These are phyloP conservation scores for Aspergillus carbonarius DNA, from an alignment of 2,329 filamentous ascomycete genomes.

Conservation along the genomic window DNA sequence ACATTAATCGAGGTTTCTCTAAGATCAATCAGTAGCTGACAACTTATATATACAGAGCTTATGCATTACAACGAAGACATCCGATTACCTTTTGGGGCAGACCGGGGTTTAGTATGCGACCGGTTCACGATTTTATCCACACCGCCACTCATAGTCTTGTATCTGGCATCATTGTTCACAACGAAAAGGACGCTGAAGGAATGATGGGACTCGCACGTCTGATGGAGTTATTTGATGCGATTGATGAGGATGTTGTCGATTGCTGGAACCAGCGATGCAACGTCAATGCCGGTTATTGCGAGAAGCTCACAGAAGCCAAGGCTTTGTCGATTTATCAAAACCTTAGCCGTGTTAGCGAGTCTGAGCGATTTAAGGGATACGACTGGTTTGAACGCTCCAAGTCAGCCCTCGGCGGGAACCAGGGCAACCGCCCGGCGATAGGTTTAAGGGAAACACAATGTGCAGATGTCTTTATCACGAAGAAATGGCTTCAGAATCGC, in stretches of 20 bases:
- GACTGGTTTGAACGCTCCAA: slow-evolving; percentile 40
- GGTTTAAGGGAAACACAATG: slow-evolving; percentile 40
- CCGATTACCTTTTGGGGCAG: slow-evolving; percentile 44
- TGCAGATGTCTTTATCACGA: slow-evolving; percentile 44
- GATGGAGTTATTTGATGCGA: slow-evolving; percentile 47
- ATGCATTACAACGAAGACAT: slow-evolving; percentile 44
- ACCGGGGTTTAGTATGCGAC: slow-evolving; percentile 40
- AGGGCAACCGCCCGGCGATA: slow-evolving; percentile 25
- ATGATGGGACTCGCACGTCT: slow-evolving; percentile 46
- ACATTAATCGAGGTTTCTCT: neutral
- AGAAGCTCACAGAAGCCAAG: slow-evolving; percentile 68
- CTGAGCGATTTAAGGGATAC: slow-evolving; percentile 37
- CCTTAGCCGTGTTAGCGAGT: slow-evolving; percentile 32
- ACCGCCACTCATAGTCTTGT: slow-evolving; percentile 36
- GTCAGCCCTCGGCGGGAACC: slow-evolving; percentile 19
- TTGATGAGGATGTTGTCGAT: slow-evolving; percentile 45
- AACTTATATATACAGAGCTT: slow-evolving; percentile 34
- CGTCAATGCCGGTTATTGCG: slow-evolving; percentile 62
- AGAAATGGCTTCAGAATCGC: slow-evolving; percentile 46
- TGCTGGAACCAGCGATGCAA: slow-evolving; percentile 53
- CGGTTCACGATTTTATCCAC: slow-evolving; percentile 42
- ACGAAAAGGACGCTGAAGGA: slow-evolving; percentile 43
- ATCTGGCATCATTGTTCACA: slow-evolving; percentile 44
- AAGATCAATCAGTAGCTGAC: slow-evolving; percentile 3
- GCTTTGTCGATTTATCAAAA: slow-evolving; percentile 38